Evolutionary conservation across 164 flowering plant species (phyloP), one percentile per base, ranked within the genome.

Genomic region (Macadamia integrifolia): DNA sequence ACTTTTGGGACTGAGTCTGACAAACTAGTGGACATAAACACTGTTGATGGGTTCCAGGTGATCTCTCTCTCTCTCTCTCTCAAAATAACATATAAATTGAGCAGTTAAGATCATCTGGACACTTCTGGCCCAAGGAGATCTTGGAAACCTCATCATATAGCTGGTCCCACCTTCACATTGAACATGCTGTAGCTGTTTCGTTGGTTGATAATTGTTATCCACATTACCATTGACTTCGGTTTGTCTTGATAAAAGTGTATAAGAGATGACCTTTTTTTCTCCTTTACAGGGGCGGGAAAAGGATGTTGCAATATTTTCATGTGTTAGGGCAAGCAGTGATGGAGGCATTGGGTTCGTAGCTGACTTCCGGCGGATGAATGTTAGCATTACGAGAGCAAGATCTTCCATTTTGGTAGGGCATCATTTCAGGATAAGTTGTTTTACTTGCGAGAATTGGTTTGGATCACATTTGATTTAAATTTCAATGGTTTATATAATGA

Each of bases 1-100:
- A 83, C 71, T 11, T 92, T 88, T 79, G 95, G 93, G 6, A 77
- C 78, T 63, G 87, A 88, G 35, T 82, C 94, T 23, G 79, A 83
- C 58, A 84, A 85, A 71, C 72, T 88, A 9, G 94, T 92, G 12
- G 99, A 95, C 72, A 87, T 95, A 35, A 87, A 85, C 67, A 92
- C 98, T 10, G 89, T 91, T 52, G 98, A 95, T 76, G 98, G 98
- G 9, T 95, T 90, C 78, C 97, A 92, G 98, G 98, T 90, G 49
- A 66, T 60, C 40, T 35, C 40, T 35, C 40, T 35, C 40, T 35
- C 40, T 35, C 40, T 35, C 40, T 35, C 40, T 35, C 40, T 35
- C 6, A 6, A 9, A 30, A 35, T 2, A 58, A 58, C 30, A 35
- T 29, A 9, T 58, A 12, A 9, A 31, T 31, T 60, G 7, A 11